Conservation (phyloP, 1,139 yeast genomes). For the Spathaspora sp. region DNA sequence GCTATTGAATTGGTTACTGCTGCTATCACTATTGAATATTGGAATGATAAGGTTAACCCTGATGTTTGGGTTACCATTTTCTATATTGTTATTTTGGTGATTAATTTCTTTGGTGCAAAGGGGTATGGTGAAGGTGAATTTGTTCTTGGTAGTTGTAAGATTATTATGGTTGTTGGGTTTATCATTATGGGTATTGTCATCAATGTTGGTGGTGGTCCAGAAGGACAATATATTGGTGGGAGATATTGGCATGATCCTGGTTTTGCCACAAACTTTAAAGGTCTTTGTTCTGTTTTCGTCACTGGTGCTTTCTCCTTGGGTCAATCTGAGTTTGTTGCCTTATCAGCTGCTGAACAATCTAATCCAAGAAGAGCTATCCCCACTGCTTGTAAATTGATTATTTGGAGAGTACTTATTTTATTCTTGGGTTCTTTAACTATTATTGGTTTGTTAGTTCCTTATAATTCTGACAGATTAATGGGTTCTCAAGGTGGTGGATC, state of each 20-base stretch:
- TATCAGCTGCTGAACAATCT: slow-evolving; percentile 42
- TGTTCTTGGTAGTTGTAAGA: slow-evolving; percentile 35
- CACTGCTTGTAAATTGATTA: slow-evolving; percentile 41
- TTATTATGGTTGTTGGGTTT: slow-evolving; percentile 38
- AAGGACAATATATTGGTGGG: slow-evolving; percentile 44
- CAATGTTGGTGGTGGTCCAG: slow-evolving; percentile 40
- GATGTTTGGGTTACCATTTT: slow-evolving; percentile 43
- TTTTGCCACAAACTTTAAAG: slow-evolving; percentile 38
- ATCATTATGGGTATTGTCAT: slow-evolving; percentile 41
- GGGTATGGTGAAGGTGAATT: slow-evolving; percentile 50
- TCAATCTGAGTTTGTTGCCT: slow-evolving; percentile 41
- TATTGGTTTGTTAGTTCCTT: slow-evolving; percentile 45
- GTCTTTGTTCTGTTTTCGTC: slow-evolving; percentile 39
- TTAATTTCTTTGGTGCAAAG: slow-evolving; percentile 40
- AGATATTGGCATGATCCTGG: slow-evolving; percentile 48
- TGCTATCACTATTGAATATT: slow-evolving; percentile 35
- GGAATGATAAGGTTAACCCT: slow-evolving; percentile 32
- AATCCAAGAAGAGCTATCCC: slow-evolving; percentile 44
- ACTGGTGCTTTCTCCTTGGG: slow-evolving; percentile 41
- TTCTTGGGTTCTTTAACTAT: slow-evolving; percentile 42
- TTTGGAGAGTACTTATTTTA: slow-evolving; percentile 37
- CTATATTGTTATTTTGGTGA: slow-evolving; percentile 30
- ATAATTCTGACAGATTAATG: slow-evolving; percentile 38
- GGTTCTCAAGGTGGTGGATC: slow-evolving; percentile 37
- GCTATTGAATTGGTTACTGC: slow-evolving; percentile 45